Conservation (phyloP, 1,284 basidiomycete species). For the Cutaneotrichosporon cyanovorans region DNA sequence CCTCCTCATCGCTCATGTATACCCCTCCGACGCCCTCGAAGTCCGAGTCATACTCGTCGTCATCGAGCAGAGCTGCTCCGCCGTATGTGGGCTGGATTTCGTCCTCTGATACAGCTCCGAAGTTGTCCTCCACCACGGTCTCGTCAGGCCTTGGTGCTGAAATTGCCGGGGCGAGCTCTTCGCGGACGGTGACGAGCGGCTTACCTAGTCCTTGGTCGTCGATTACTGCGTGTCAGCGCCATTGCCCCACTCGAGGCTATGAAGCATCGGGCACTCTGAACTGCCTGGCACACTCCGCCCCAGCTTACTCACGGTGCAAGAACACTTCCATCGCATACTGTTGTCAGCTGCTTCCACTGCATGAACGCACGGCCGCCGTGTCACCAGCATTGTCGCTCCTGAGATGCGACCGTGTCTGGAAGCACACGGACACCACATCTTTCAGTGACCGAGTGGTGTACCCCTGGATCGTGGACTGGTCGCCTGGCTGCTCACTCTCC, state of each 20-base stretch:
- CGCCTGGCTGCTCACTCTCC: conserved; percentile 17
- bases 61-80: not conserved
- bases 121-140: too few relatives aligned
- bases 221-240: too few relatives aligned
- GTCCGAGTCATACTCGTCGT: not conserved
- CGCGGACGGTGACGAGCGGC: not conserved
- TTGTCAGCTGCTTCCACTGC: not conserved
- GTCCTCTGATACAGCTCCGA: too few relatives aligned
- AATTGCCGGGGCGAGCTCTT: not conserved
- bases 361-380: not conserved
- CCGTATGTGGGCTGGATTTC: too few relatives aligned
- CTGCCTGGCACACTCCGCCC: not conserved
- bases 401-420: not conserved
- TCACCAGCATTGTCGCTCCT: conserved; percentile 26
- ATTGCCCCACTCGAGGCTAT: not conserved
- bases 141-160: not conserved
- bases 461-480: conserved; percentile 14
- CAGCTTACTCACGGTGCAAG: not conserved
- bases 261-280: not conserved
- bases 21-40: not conserved
- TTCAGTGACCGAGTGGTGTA: conserved; percentile 1
- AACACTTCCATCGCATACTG: conserved; percentile 4
- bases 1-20: too few relatives aligned
- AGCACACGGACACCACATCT: not conserved
- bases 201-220: too few relatives aligned